These are phyloP conservation scores for Kluyveromyces aestuarii DNA, from an alignment of 805 yeast species.

Conservation along the genomic window DNA sequence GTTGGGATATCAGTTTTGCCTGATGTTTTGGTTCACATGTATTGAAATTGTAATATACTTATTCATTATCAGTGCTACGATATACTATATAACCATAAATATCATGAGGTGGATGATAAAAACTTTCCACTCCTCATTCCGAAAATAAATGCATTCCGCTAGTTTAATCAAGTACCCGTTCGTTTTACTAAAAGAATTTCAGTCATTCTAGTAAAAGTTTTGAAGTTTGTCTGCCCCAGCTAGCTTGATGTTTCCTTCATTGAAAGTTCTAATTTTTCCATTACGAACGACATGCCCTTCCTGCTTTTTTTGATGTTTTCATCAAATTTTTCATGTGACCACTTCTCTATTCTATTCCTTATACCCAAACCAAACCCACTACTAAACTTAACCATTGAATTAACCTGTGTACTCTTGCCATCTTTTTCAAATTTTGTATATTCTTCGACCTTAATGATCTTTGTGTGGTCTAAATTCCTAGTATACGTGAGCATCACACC, in stretches of 20 bases:
- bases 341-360: slow-evolving; percentile 65
- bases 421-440: slow-evolving; percentile 36
- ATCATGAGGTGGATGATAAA: neutral
- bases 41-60: neutral
- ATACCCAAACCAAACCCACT: slow-evolving; percentile 52
- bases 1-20: slow-evolving; percentile 78
- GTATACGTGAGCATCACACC: slow-evolving; percentile 58
- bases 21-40: slow-evolving; percentile 3
- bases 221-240: neutral
- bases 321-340: slow-evolving; percentile 66
- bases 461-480: slow-evolving; percentile 75
- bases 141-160: neutral
- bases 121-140: neutral
- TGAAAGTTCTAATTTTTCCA: slow-evolving; percentile 44
- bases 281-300: slow-evolving; percentile 67
- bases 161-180: neutral
- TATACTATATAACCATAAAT: neutral
- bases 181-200: neutral
- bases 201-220: neutral
- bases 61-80: neutral
- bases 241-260: neutral
- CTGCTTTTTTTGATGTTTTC: slow-evolving; percentile 59
- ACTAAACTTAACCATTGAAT: slow-evolving; percentile 57
- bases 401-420: slow-evolving; percentile 35
- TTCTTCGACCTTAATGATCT: slow-evolving; percentile 73